Evolutionary conservation across 2,329 filamentous ascomycete species (phyloP), one percentile per base, ranked within the genome.

Genomic region (Westerdykella ornata): DNA sequence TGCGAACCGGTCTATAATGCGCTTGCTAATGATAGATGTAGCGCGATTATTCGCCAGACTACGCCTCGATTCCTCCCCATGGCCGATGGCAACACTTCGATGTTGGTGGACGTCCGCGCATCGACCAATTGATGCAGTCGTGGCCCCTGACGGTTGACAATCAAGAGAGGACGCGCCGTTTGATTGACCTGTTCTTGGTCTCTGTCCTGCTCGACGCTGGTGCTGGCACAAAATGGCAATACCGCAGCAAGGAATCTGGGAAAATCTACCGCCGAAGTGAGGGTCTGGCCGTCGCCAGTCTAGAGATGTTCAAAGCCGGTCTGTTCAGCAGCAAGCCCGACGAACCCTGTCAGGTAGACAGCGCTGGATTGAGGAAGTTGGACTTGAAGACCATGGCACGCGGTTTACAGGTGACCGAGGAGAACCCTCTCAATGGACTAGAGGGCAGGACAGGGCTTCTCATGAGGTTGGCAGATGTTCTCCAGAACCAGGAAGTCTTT

Each of bases 231-330:
- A 77, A 80, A 51, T 98, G 92, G 92, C 83, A 81, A 53, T 98
- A 95, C 71, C 92, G 86, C 72, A 94, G 88, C 61, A 82, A 82
- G 48, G 88, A 94, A 60, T 94, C 88, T 49, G 88, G 86, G 42
- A 84, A 82, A 47, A 67, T 84, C 31, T 97, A 90, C 67, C 76
- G 80, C 39, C 81, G 92, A 38, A 95, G 88, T 46, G 92, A 96
- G 65, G 89, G 89, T 7, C 75, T 96, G 41, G 89, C 89, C 7
- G 81, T 84, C 8, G 81, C 81, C 33, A 82, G 78, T 61, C 60
- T 84, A 54, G 89, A 96, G 54, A 95, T 96, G 89, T 96, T 95
- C 76, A 95, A 95, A 69, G 74, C 78, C 12, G 92, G 92, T 26
- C 61, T 87, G 26, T 97, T 97, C 69, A 95, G 88, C 50, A 85